phyloP scores from a whole-genome alignment of 306 rosid species.

The Boehmeria nivea region DNA sequence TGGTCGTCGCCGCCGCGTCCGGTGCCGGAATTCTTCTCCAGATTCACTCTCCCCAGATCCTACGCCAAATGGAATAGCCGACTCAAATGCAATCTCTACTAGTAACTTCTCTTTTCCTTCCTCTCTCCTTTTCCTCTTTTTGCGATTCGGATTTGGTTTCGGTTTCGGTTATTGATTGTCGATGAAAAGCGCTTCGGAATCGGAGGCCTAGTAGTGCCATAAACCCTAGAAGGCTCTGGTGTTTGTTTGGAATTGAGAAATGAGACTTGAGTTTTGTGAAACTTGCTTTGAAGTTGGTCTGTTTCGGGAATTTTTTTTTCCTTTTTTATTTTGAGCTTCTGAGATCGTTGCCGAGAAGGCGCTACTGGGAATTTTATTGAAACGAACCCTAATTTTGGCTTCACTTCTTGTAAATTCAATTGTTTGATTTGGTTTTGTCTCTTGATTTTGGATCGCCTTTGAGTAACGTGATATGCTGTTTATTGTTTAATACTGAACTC shows the following conservation, averaged over 20 bases:
- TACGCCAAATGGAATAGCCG: slow-evolving; percentile 87
- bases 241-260: background rate
- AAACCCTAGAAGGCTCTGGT: slow-evolving; percentile 7
- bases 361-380: no score
- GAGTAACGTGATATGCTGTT: no score
- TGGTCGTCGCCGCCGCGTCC: slow-evolving; percentile 99
- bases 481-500: no score
- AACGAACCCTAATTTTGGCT: no score
- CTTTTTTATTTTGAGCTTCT: no score
- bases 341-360: no score
- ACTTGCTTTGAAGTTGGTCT: no score
- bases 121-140: background rate
- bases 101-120: slow-evolving; percentile 31
- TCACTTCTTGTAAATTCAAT: no score
- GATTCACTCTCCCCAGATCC: slow-evolving; percentile 81
- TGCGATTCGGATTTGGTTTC: background rate
- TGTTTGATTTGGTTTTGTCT: no score
- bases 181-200: background rate
- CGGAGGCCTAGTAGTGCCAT: no score
- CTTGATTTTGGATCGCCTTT: no score
- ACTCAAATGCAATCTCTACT: slow-evolving; percentile 97
- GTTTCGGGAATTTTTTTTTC: no score
- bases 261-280: background rate
- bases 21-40: slow-evolving; percentile 82
- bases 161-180: background rate